Evolutionary conservation across 257 asterid genomes (phyloP).

Genomic region (Fraxinus excelsior): DNA sequence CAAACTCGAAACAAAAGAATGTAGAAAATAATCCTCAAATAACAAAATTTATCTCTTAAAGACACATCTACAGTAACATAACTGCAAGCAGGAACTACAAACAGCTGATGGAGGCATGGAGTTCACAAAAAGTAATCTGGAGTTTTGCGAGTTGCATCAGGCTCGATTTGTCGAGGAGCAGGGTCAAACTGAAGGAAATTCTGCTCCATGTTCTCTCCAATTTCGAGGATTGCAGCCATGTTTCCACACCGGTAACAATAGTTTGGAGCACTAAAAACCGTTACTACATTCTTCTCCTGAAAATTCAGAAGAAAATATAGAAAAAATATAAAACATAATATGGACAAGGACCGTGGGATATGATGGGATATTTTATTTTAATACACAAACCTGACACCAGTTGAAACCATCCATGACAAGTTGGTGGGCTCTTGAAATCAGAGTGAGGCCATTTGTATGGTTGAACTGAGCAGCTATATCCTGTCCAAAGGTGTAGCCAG

Average conservation of each 20-base stretch:
- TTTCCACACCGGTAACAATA: slow-evolving; percentile 96
- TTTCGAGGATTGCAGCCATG: slow-evolving; percentile 97
- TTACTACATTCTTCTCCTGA: slow-evolving; percentile 93
- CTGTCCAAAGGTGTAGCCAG: slow-evolving; percentile 97
- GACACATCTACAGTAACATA: slow-evolving; percentile 63
- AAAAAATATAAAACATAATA: slow-evolving; percentile 1
- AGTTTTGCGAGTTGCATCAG: slow-evolving; percentile 90
- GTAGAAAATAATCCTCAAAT: slow-evolving; percentile 52
- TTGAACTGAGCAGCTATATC: slow-evolving; percentile 93
- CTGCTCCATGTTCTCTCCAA: slow-evolving; percentile 91
- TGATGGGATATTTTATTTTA: background rate
- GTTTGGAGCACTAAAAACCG: slow-evolving; percentile 93
- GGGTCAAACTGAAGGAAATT: slow-evolving; percentile 97
- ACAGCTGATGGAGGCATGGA: slow-evolving; percentile 27
- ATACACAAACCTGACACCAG: slow-evolving; percentile 89
- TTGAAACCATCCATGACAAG: slow-evolving; percentile 97
- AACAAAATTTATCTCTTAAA: slow-evolving; percentile 52
- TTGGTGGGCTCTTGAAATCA: slow-evolving; percentile 97
- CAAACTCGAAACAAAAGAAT: slow-evolving; percentile 52
- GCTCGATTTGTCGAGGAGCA: slow-evolving; percentile 96
- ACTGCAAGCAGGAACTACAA: slow-evolving; percentile 36
- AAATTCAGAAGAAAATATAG: slow-evolving; percentile 17
- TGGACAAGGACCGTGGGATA: background rate
- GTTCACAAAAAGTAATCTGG: slow-evolving; percentile 91
- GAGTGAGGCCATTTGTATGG: slow-evolving; percentile 90